phyloP scores from a whole-genome alignment of 2,329 filamentous ascomycete species.

The Metarhizium humberi region DNA sequence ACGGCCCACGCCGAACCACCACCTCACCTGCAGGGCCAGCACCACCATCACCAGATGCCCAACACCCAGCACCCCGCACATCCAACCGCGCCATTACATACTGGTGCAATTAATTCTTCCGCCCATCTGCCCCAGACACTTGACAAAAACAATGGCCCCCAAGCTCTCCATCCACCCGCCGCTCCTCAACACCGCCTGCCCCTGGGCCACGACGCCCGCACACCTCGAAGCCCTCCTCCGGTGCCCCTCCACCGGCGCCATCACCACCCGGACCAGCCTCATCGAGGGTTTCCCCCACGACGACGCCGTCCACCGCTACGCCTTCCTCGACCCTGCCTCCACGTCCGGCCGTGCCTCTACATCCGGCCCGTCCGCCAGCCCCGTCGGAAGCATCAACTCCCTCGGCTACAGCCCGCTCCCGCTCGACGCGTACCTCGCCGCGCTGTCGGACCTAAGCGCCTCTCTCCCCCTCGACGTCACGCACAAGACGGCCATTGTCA shows the following conservation, averaged over 20 bases:
- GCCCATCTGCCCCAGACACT: not conserved
- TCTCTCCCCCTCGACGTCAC: not conserved
- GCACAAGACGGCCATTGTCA: slow-evolving; percentile 56
- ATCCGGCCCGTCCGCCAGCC: slow-evolving; percentile 7
- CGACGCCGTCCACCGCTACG: slow-evolving; percentile 49
- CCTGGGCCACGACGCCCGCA: slow-evolving; percentile 60
- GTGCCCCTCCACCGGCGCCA: slow-evolving; percentile 56
- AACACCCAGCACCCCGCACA: no score
- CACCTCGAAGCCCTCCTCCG: slow-evolving; percentile 54
- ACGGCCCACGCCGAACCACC: no score
- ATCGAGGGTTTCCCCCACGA: slow-evolving; percentile 57
- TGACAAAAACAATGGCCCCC: slow-evolving; percentile 11
- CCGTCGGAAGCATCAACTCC: slow-evolving; percentile 51
- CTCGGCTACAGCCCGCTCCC: slow-evolving; percentile 63
- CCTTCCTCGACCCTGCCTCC: slow-evolving; percentile 48
- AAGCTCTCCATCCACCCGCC: slow-evolving; percentile 48
- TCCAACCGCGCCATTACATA: no score
- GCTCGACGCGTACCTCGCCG: slow-evolving; percentile 48
- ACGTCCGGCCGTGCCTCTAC: no score
- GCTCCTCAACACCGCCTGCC: slow-evolving; percentile 65
- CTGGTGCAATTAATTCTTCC: no score
- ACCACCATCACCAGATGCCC: no score
- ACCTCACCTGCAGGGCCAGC: no score
- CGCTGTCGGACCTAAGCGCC: slow-evolving; percentile 37
- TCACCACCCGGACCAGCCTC: slow-evolving; percentile 65